Conservation (phyloP, 2,329 filamentous ascomycete species). For the Tolypocladium tropicale region DNA sequence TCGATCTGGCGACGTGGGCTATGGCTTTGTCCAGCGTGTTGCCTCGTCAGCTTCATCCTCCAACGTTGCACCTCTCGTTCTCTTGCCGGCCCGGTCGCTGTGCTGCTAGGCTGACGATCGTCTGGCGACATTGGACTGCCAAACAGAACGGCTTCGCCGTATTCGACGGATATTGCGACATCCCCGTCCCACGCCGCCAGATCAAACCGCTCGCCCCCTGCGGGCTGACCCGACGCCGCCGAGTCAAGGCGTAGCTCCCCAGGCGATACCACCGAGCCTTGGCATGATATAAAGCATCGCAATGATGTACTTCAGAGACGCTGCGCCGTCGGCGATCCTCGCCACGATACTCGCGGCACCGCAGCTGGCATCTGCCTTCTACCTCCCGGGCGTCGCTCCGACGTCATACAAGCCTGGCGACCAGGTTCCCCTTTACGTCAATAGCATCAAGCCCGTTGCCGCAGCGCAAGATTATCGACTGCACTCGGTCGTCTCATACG, state of each 20-base stretch:
- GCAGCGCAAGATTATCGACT: slow-evolving; percentile 68
- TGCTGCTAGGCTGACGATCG: background rate
- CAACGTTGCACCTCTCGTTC: background rate
- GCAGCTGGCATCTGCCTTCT: slow-evolving; percentile 63
- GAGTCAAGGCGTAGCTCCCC: background rate
- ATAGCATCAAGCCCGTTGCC: slow-evolving; percentile 79
- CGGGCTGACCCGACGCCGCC: background rate
- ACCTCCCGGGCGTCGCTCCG: slow-evolving; percentile 90
- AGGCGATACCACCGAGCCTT: background rate
- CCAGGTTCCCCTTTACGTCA: slow-evolving; percentile 79
- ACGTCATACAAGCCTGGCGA: slow-evolving; percentile 80
- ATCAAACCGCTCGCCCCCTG: background rate
- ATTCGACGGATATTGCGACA: background rate
- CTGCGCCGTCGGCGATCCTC: slow-evolving; percentile 39
- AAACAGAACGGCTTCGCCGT: background rate
- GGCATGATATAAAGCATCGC: slow-evolving; percentile 16
- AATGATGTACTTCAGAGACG: slow-evolving; percentile 35
- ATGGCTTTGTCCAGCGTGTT: background rate
- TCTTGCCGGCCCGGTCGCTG: background rate
- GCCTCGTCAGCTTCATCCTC: background rate
- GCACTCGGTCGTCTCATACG: slow-evolving; percentile 88
- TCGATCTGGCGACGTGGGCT: slow-evolving; percentile 3
- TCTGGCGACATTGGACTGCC: background rate
- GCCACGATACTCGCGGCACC: slow-evolving; percentile 40
- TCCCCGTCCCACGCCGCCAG: background rate